Evolutionary conservation across 306 rosid species (phyloP), one percentile per base, ranked within the genome.

Genomic region (Cicer bijugum): DNA sequence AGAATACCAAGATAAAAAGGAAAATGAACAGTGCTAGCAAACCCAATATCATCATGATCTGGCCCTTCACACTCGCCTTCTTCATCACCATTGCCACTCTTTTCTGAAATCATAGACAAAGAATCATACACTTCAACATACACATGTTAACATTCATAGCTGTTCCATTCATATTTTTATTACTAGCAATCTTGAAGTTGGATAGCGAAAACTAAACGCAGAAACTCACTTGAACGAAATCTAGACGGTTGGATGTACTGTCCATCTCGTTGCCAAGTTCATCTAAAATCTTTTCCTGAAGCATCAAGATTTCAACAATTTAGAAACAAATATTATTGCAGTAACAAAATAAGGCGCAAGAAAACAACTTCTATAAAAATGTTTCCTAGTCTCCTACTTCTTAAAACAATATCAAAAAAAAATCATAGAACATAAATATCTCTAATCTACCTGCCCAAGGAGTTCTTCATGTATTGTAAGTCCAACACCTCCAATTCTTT

Each of bases 391-490:
- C 58, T 74, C 40, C 20, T 28, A 61, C 38, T 38, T 60, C 48
- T 59, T 38, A 48, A 71, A 77, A 46, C 19, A 77, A 68, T 59
- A 66, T 19, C 38, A 44, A n/a, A 48, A 61, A n/a, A 40, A 23
- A 72, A 57, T n/a, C 74, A 69, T 12, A 65, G 58, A 17, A 75
- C 55, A 37, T 52, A 17, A 47, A 66, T 33, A 37, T 55, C 60
- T 59, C 68, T 79, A 73, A 61, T 60, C 64, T 84, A 95, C 99
- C 93, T 95, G 99, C 37, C 88, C 88, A 6, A 81, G 72, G 76
- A 95, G 97, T 83, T 92, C 99, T 59, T 95, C 97, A 57, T 92
- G 97, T 85, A 95, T 92, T 0, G 97, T 95, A 77, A 95, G 97
- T 74, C 99, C 97, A 69, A 95, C 97, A 74, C 96, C 97, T 67